Percentiles rank a stretch among this genome's conserved stretches.
phyloP scores from a whole-genome alignment of 371 early-diverging fungal species.

The Syncephalis plumigaleata region DNA sequence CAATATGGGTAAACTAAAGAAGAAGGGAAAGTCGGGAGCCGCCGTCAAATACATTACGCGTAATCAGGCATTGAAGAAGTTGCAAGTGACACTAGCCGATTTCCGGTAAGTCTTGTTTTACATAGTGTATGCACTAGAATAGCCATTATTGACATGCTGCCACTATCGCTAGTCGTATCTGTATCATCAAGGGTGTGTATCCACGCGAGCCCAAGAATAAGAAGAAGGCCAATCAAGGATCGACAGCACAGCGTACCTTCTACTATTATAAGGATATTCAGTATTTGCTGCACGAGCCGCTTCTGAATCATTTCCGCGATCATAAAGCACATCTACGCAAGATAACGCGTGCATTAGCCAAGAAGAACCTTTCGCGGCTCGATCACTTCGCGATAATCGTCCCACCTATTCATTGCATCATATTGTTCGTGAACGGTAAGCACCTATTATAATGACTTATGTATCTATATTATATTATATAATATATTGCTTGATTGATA shows the following conservation, averaged over 20 bases:
- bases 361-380: constrained; percentile 62
- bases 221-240: constrained; percentile 88
- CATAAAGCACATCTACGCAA: constrained; percentile 71
- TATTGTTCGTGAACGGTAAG: constrained; percentile 77
- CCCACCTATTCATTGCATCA: constrained; percentile 82
- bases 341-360: constrained; percentile 67
- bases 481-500: not conserved
- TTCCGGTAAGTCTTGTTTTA: constrained; percentile 45
- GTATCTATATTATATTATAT: not conserved
- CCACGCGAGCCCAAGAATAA: constrained; percentile 90
- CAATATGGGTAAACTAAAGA: constrained; percentile 57
- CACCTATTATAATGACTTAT: not conserved
- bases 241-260: constrained; percentile 71
- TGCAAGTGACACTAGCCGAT: constrained; percentile 83
- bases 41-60: constrained; percentile 83
- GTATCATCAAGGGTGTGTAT: constrained; percentile 96
- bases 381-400: constrained; percentile 45
- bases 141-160: not conserved
- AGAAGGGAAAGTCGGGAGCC: constrained; percentile 83
- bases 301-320: constrained; percentile 77
- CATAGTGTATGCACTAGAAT: not conserved
- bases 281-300: constrained; percentile 83
- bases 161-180: constrained; percentile 53
- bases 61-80: constrained; percentile 79
- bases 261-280: constrained; percentile 93